A percentile compares a stretch with the other conserved stretches of the same genome.
phyloP scores from a whole-genome alignment of 2,329 filamentous ascomycete species.

The Fusarium chaquense region DNA sequence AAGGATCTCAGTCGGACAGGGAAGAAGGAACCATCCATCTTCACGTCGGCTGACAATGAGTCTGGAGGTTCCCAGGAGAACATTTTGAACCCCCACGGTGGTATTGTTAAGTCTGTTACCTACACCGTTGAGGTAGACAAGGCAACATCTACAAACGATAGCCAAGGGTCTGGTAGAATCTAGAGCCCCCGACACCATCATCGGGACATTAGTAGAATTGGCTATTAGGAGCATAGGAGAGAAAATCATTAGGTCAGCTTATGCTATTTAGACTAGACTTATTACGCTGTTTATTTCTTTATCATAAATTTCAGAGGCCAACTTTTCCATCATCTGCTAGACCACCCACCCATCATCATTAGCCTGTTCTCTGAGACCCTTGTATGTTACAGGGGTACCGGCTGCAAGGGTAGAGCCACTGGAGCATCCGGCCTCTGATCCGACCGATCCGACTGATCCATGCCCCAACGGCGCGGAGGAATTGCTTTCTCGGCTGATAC shows the following conservation, averaged over 20 bases:
- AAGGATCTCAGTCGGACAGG: constrained; percentile 52
- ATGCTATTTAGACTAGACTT: too few relatives aligned
- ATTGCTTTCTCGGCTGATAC: background rate
- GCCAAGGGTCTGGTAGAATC: background rate
- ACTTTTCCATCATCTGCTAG: too few relatives aligned
- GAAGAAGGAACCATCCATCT: constrained; percentile 48
- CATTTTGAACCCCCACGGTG: constrained; percentile 51
- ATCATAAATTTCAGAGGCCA: too few relatives aligned
- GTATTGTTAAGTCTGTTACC: constrained; percentile 58
- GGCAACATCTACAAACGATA: background rate
- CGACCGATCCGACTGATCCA: background rate
- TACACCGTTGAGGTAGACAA: constrained; percentile 56
- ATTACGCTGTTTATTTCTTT: too few relatives aligned
- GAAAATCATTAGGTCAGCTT: too few relatives aligned
- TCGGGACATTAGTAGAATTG: too few relatives aligned
- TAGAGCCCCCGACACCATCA: too few relatives aligned
- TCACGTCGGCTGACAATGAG: constrained; percentile 43
- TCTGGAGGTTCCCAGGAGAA: constrained; percentile 53
- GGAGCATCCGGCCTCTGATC: background rate
- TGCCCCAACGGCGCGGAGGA: background rate
- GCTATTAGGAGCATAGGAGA: too few relatives aligned
- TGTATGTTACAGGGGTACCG: background rate
- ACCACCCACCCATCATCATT: background rate
- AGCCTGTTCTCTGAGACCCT: background rate
- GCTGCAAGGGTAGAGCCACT: background rate